Conservation (phyloP, 768 basidiomycete genomes). For the Trametes villosa region DNA sequence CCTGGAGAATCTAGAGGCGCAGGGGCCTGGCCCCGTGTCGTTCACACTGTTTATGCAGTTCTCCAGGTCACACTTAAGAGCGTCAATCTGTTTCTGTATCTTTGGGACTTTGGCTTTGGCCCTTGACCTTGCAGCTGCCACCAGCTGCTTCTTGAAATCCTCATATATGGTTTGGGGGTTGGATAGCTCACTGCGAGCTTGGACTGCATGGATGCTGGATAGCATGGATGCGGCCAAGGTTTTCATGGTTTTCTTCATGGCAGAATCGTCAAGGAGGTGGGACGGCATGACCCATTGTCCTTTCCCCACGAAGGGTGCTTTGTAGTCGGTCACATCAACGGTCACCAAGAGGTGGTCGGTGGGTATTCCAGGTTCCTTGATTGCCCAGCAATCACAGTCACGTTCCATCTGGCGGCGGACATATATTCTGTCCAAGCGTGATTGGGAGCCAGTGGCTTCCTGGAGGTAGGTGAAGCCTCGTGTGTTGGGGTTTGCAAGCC, state of each 20-base stretch:
- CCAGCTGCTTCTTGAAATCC: background rate
- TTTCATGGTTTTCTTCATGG: background rate
- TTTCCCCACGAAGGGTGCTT: constrained; percentile 7
- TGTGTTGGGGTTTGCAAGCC: too few relatives aligned
- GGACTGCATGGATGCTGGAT: too few relatives aligned
- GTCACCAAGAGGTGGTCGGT: constrained; percentile 14
- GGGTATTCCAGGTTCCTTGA: background rate
- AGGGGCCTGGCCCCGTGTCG: too few relatives aligned
- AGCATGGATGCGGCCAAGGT: background rate
- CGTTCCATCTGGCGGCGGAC: background rate
- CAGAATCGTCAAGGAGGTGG: background rate
- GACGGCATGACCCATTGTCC: constrained; percentile 8
- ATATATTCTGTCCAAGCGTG: too few relatives aligned
- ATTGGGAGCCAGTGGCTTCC: too few relatives aligned
- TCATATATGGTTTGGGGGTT: background rate
- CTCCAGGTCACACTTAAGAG: background rate
- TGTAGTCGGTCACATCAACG: background rate
- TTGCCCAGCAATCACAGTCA: background rate
- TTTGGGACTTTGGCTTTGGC: background rate
- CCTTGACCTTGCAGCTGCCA: background rate
- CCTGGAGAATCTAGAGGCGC: too few relatives aligned
- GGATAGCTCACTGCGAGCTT: too few relatives aligned
- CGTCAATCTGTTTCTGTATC: background rate
- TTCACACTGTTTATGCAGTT: background rate
- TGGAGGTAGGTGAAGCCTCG: too few relatives aligned